phyloP scores from a whole-genome alignment of 495 filamentous ascomycete genomes.

The Xylaria bambusicola region DNA sequence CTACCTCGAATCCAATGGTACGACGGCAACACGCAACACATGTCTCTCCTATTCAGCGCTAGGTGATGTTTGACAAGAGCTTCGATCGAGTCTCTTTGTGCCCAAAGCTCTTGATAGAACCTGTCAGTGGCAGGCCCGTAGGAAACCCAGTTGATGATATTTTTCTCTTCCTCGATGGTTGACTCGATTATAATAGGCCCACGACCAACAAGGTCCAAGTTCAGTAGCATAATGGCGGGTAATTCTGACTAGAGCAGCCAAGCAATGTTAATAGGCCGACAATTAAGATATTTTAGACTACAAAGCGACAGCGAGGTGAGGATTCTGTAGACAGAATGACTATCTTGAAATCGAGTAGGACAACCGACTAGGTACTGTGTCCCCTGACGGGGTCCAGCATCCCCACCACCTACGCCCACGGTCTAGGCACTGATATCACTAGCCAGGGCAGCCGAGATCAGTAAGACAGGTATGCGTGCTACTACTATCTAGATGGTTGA shows the following conservation, averaged over 20 bases:
- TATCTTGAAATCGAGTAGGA: neutral
- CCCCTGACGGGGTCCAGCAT: too few species aligned
- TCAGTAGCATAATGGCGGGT: conserved; percentile 14
- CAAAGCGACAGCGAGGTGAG: neutral
- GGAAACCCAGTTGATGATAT: conserved; percentile 20
- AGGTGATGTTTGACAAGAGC: conserved; percentile 24
- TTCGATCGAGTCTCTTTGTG: conserved; percentile 13
- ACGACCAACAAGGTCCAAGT: conserved; percentile 17
- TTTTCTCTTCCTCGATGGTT: conserved; percentile 17
- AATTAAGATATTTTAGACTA: neutral
- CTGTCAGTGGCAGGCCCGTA: neutral
- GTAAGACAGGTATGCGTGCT: too few species aligned
- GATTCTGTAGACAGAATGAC: neutral
- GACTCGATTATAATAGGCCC: conserved; percentile 21
- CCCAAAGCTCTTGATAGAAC: conserved; percentile 22
- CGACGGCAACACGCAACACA: conserved; percentile 3
- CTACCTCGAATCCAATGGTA: conserved; percentile 38
- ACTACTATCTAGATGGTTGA: too few species aligned
- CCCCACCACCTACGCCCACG: too few species aligned
- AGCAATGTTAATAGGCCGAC: neutral
- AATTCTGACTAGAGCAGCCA: neutral
- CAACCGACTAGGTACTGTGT: neutral
- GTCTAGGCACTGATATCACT: too few species aligned
- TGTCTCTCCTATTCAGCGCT: conserved; percentile 6
- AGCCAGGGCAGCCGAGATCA: too few species aligned